phyloP scores from a whole-genome alignment of 2,329 filamentous ascomycete genomes.

The Pseudogymnoascus sp. region DNA sequence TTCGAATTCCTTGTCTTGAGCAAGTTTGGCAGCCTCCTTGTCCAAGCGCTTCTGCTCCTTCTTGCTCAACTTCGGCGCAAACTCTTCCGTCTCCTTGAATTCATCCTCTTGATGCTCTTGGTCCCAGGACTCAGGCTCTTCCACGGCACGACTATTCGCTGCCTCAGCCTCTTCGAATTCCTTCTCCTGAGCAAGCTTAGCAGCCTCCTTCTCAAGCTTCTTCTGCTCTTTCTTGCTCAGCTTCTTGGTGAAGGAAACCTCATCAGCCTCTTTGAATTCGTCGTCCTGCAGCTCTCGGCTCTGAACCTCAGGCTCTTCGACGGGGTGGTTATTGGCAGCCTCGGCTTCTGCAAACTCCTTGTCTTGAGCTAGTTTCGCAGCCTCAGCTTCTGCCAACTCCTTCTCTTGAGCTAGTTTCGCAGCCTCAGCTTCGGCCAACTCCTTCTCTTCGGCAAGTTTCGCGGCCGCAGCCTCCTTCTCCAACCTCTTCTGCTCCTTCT shows the following conservation, averaged over 20 bases:
- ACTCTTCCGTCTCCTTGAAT: conserved; percentile 19
- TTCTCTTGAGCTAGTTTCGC: not conserved
- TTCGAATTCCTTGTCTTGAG: not conserved
- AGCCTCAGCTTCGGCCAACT: not conserved
- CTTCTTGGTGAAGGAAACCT: conserved; percentile 14
- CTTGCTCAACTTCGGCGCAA: not conserved
- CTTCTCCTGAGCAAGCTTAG: not conserved
- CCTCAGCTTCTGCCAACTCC: not conserved
- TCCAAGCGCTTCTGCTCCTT: conserved; percentile 24
- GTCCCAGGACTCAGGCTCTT: not conserved
- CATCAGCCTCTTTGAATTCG: conserved; percentile 14
- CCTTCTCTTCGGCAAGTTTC: not conserved
- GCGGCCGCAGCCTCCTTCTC: conserved; percentile 4
- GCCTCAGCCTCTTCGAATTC: not conserved
- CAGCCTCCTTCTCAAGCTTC: not conserved
- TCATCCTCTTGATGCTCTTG: not conserved
- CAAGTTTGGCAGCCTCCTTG: conserved; percentile 29
- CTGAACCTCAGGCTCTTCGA: not conserved
- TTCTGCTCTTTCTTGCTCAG: conserved; percentile 6
- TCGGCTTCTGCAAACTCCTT: not conserved
- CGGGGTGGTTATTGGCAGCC: not conserved
- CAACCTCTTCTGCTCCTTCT: conserved; percentile 44
- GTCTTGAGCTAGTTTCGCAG: not conserved
- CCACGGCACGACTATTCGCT: not conserved
- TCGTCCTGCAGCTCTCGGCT: not conserved